Percentiles rank a stretch among this genome's conserved stretches.
Conservation (phyloP, 2,329 filamentous ascomycete species). For the Curvularia eragrostidis region DNA sequence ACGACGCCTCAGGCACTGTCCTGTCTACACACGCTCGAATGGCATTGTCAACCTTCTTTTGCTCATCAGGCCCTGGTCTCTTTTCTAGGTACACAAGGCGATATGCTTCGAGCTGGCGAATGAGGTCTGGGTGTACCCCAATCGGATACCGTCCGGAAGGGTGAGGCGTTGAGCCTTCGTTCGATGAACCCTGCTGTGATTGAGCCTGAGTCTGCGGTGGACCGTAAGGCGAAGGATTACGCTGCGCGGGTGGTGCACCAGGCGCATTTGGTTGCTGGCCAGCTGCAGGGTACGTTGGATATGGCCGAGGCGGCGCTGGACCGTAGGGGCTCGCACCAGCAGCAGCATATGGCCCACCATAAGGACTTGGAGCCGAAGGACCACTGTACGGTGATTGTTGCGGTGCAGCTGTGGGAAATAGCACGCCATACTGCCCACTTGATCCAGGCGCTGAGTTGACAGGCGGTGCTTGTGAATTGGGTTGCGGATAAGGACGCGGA, state of each 20-base stretch:
- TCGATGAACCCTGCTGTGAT: conserved; percentile 10
- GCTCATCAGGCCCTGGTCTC: conserved; percentile 33
- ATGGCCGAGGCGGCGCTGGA: conserved; percentile 32
- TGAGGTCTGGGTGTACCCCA: conserved; percentile 37
- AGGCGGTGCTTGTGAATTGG: conserved; percentile 36
- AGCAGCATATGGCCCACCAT: conserved; percentile 41
- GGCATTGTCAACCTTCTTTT: conserved; percentile 43
- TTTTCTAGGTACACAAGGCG: conserved; percentile 39
- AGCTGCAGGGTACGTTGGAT: conserved; percentile 36
- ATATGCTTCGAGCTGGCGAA: conserved; percentile 46
- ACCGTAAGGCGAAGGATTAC: conserved; percentile 19
- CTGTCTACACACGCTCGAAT: conserved; percentile 41
- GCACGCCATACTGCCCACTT: conserved; percentile 45
- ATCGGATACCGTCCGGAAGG: conserved; percentile 41
- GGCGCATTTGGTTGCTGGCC: conserved; percentile 28
- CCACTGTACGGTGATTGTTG: conserved; percentile 30
- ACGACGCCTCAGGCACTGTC: conserved; percentile 29
- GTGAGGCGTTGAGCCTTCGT: conserved; percentile 22
- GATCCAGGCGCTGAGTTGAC: conserved; percentile 28
- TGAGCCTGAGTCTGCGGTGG: conserved; percentile 20
- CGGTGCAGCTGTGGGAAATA: conserved; percentile 43
- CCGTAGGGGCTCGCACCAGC: conserved; percentile 41
- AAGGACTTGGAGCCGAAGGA: conserved; percentile 31
- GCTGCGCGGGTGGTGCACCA: conserved; percentile 18
- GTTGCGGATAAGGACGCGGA: conserved; percentile 41